These are phyloP conservation scores for Pichia rugopelliculosa DNA, from an alignment of 805 yeast species.

Conservation along the genomic window DNA sequence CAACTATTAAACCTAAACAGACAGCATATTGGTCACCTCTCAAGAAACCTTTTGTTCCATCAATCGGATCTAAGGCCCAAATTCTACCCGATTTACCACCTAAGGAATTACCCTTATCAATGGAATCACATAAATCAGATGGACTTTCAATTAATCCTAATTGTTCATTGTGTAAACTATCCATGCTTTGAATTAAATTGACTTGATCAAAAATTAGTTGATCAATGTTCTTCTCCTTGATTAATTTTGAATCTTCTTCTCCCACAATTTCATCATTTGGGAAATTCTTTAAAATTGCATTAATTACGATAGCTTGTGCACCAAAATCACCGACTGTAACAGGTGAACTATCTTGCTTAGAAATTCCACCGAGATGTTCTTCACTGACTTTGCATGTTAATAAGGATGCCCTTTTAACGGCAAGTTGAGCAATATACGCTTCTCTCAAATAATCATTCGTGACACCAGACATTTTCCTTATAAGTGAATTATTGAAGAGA, in stretches of 20 bases:
- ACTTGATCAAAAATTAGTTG: slow-evolving; percentile 55
- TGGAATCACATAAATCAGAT: slow-evolving; percentile 50
- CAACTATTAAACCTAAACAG: slow-evolving; percentile 81
- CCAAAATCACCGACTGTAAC: slow-evolving; percentile 96
- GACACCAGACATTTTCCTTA: not conserved
- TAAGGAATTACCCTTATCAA: slow-evolving; percentile 70
- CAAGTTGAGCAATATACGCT: slow-evolving; percentile 73
- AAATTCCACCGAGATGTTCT: slow-evolving; percentile 46
- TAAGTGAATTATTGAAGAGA: not conserved
- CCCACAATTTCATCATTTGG: slow-evolving; percentile 87
- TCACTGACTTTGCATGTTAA: slow-evolving; percentile 61
- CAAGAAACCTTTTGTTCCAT: slow-evolving; percentile 94
- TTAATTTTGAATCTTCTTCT: slow-evolving; percentile 78
- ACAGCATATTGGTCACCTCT: slow-evolving; percentile 97
- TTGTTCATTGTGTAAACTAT: slow-evolving; percentile 25
- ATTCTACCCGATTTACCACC: slow-evolving; percentile 79
- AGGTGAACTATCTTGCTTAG: slow-evolving; percentile 86
- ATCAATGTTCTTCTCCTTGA: slow-evolving; percentile 47
- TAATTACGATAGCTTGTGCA: slow-evolving; percentile 87
- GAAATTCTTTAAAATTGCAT: slow-evolving; percentile 71
- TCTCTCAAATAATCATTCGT: slow-evolving; percentile 46
- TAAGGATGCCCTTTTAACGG: slow-evolving; percentile 80
- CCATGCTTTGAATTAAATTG: slow-evolving; percentile 41
- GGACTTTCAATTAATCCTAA: slow-evolving; percentile 38
- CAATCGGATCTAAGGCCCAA: slow-evolving; percentile 98